Percentiles rank a stretch among this genome's conserved stretches.
phyloP scores from a whole-genome alignment of 352 stramenopile genomes.

The Phytopythium kandeliae region DNA sequence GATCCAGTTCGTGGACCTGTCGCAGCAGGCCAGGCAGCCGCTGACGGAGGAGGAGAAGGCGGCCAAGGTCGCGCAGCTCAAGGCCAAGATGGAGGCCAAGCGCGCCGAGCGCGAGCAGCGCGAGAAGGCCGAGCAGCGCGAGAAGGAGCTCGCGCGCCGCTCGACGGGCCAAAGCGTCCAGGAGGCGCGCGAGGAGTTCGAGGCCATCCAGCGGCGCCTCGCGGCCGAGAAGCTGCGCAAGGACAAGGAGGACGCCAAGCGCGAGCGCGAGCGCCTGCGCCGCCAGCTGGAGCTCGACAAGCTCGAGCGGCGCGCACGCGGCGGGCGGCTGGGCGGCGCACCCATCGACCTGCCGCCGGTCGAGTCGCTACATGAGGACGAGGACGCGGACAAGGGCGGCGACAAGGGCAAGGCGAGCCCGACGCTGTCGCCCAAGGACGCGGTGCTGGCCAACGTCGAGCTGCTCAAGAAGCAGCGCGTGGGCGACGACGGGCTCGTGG shows the following conservation, averaged over 20 bases:
- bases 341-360: slow-evolving; percentile 48
- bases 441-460: slow-evolving; percentile 65
- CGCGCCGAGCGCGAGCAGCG: slow-evolving; percentile 71
- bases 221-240: slow-evolving; percentile 82
- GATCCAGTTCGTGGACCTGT: slow-evolving; percentile 81
- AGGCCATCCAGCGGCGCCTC: slow-evolving; percentile 73
- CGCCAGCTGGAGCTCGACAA: slow-evolving; percentile 91
- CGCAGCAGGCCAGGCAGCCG: slow-evolving; percentile 30
- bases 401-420: slow-evolving; percentile 34
- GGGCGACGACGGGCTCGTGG: slow-evolving; percentile 69
- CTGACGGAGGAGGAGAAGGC: slow-evolving; percentile 87
- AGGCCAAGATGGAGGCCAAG: slow-evolving; percentile 70
- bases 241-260: slow-evolving; percentile 85
- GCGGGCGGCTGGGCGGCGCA: slow-evolving; percentile 71
- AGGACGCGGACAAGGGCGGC: slow-evolving; percentile 11
- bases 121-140: slow-evolving; percentile 68
- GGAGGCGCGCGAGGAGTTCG: slow-evolving; percentile 76
- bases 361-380: slow-evolving; percentile 14
- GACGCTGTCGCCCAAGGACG: slow-evolving; percentile 51
- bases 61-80: slow-evolving; percentile 80
- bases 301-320: slow-evolving; percentile 76
- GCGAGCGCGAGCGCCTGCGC: slow-evolving; percentile 85
- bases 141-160: slow-evolving; percentile 70
- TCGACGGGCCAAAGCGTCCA: slow-evolving; percentile 72
- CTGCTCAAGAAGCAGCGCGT: slow-evolving; percentile 86